These are phyloP conservation scores for Fraxinus latifolia DNA, from an alignment of 305 asterid genomes.

Conservation along the genomic window DNA sequence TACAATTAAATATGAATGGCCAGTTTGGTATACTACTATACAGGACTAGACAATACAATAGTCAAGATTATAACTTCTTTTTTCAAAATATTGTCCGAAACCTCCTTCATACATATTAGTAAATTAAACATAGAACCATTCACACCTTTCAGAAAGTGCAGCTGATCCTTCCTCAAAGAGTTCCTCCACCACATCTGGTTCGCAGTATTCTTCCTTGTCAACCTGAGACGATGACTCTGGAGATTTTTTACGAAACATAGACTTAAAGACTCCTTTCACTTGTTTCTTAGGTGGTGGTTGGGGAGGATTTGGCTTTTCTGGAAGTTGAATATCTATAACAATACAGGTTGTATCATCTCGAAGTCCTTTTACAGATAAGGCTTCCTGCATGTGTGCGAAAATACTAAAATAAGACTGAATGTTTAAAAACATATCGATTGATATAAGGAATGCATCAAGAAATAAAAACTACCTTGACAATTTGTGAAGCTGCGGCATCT, in stretches of 20 bases:
- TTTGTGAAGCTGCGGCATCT: constrained; percentile 85
- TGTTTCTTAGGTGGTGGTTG: constrained; percentile 69
- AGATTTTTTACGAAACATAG: constrained; percentile 72
- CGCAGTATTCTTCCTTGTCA: constrained; percentile 56
- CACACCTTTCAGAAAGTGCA: constrained; percentile 81
- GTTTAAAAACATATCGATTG: not conserved
- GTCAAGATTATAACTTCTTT: not conserved
- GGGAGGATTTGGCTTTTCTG: constrained; percentile 65
- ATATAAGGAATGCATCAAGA: not conserved
- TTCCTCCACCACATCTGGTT: constrained; percentile 82
- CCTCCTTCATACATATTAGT: not conserved
- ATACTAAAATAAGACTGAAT: constrained; percentile 16
- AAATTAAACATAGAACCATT: not conserved
- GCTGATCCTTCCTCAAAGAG: constrained; percentile 96
- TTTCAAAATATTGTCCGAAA: not conserved
- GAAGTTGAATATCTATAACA: constrained; percentile 76
- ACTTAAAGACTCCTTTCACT: constrained; percentile 72
- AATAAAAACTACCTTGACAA: constrained; percentile 61
- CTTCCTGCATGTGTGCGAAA: constrained; percentile 56
- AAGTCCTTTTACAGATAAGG: constrained; percentile 77
- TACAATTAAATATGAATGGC: not conserved
- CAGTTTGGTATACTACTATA: not conserved
- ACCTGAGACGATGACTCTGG: constrained; percentile 61
- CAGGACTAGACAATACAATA: not conserved
- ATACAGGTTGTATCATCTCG: constrained; percentile 99